Conservation (phyloP, 2,329 filamentous ascomycete genomes). For the Trichoderma pleuroti region DNA sequence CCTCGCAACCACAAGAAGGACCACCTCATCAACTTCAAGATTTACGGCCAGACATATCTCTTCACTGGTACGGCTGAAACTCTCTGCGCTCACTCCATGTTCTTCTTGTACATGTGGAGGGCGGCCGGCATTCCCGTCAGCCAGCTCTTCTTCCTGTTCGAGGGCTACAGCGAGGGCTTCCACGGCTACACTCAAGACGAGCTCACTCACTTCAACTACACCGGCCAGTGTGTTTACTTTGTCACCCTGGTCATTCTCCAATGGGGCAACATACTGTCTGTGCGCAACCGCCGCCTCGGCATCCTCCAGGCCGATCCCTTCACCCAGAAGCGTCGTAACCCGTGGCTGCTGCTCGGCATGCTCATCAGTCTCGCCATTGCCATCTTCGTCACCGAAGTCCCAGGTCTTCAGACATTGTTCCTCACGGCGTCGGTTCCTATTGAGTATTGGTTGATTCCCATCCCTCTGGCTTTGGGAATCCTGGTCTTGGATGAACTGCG, state of each 20-base stretch:
- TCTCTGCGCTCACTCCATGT: slow-evolving; percentile 48
- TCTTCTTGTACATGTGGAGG: slow-evolving; percentile 50
- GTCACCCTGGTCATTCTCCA: slow-evolving; percentile 52
- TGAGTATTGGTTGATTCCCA: slow-evolving; percentile 50
- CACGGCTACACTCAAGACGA: slow-evolving; percentile 45
- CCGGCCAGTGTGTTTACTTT: slow-evolving; percentile 52
- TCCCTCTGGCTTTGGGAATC: slow-evolving; percentile 49
- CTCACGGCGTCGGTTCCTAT: slow-evolving; percentile 48
- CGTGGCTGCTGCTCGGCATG: slow-evolving; percentile 46
- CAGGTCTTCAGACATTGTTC: slow-evolving; percentile 47
- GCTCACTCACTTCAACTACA: slow-evolving; percentile 46
- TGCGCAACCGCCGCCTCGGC: slow-evolving; percentile 50
- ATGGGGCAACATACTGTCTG: slow-evolving; percentile 50
- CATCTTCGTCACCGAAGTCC: slow-evolving; percentile 51
- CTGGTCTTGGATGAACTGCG: slow-evolving; percentile 51
- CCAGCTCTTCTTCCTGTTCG: slow-evolving; percentile 49
- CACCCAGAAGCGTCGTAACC: slow-evolving; percentile 45
- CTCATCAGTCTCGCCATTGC: slow-evolving; percentile 48
- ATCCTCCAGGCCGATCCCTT: slow-evolving; percentile 51
- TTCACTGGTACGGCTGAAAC: slow-evolving; percentile 53
- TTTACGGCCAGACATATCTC: slow-evolving; percentile 50
- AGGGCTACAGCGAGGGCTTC: slow-evolving; percentile 46
- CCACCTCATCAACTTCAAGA: slow-evolving; percentile 50
- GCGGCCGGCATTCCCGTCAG: slow-evolving; percentile 45
- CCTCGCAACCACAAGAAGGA: slow-evolving; percentile 49